These are phyloP conservation scores for Groenewaldozyma sp. DNA, from an alignment of 1,139 yeast genomes.

Conservation along the genomic window DNA sequence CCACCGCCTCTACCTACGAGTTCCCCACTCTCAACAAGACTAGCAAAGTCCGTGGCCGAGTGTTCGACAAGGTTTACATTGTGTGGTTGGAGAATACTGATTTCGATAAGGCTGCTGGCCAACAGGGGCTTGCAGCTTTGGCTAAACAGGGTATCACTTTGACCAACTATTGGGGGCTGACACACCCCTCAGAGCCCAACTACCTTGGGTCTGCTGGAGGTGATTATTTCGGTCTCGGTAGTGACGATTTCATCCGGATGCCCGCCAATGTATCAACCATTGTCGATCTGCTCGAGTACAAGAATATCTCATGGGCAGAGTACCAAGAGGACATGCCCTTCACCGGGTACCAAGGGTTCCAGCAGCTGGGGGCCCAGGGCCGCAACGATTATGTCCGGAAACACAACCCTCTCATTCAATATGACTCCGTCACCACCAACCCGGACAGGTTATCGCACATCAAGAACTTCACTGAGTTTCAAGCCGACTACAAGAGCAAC, in stretches of 20 bases:
- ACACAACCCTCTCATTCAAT: constrained; percentile 39
- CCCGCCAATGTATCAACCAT: constrained; percentile 39
- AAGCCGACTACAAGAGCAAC: constrained; percentile 32
- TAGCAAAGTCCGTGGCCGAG: constrained; percentile 33
- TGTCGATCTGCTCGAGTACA: constrained; percentile 38
- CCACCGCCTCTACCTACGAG: constrained; percentile 32
- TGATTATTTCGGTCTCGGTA: constrained; percentile 38
- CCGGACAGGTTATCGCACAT: constrained; percentile 32
- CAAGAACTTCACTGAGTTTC: constrained; percentile 38
- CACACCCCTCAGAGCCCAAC: constrained; percentile 46
- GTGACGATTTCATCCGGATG: constrained; percentile 35
- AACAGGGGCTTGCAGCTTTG: constrained; percentile 34
- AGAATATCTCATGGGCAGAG: constrained; percentile 41
- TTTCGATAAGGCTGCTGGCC: constrained; percentile 39
- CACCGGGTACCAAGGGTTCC: constrained; percentile 40
- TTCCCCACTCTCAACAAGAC: constrained; percentile 12
- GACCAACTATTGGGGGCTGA: constrained; percentile 41
- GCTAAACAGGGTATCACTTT: constrained; percentile 36
- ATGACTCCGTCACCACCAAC: constrained; percentile 31
- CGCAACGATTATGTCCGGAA: constrained; percentile 42
- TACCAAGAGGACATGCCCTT: constrained; percentile 43
- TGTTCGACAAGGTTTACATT: constrained; percentile 36
- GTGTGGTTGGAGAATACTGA: constrained; percentile 44
- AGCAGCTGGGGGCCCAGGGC: constrained; percentile 33
- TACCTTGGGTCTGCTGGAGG: constrained; percentile 41